These are phyloP conservation scores for Ganoderma boninense DNA, from an alignment of 1,284 basidiomycete genomes.

Conservation along the genomic window DNA sequence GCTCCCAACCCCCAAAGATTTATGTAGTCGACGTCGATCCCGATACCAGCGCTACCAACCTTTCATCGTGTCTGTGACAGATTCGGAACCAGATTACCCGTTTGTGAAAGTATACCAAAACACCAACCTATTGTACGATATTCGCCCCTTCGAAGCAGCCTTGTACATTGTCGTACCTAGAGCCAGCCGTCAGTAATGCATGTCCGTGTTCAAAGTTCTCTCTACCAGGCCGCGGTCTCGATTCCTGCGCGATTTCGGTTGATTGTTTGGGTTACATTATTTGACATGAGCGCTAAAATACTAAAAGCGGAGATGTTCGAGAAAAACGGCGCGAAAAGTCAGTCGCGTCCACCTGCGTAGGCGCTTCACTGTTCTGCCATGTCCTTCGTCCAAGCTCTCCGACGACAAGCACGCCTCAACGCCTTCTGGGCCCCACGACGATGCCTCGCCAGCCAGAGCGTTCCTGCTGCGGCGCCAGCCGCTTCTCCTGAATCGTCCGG, in stretches of 20 bases:
- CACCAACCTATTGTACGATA: slow-evolving; percentile 17
- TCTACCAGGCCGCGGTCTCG: no score
- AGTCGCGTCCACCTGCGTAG: neutral
- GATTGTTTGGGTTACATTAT: neutral
- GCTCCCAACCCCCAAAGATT: slow-evolving; percentile 20
- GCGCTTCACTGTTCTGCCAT: slow-evolving; percentile 25
- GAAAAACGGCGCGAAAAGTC: neutral
- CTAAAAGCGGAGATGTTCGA: no score
- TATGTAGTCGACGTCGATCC: slow-evolving; percentile 7
- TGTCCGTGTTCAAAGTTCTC: neutral
- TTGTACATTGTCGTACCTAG: neutral
- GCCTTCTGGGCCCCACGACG: slow-evolving; percentile 34
- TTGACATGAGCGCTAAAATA: neutral
- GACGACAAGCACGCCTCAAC: slow-evolving; percentile 36
- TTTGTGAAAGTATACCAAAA: neutral
- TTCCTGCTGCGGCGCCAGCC: slow-evolving; percentile 21
- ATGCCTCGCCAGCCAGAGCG: slow-evolving; percentile 33
- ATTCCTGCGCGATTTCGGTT: neutral
- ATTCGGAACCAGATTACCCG: neutral
- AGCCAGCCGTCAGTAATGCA: neutral
- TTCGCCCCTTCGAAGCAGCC: neutral
- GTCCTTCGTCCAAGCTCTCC: slow-evolving; percentile 39
- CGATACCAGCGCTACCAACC: neutral
- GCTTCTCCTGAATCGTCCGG: slow-evolving; percentile 3
- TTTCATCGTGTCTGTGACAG: neutral